These are phyloP conservation scores for Mallotus nudiflorus DNA, from an alignment of 345 rosid genomes.

Conservation along the genomic window DNA sequence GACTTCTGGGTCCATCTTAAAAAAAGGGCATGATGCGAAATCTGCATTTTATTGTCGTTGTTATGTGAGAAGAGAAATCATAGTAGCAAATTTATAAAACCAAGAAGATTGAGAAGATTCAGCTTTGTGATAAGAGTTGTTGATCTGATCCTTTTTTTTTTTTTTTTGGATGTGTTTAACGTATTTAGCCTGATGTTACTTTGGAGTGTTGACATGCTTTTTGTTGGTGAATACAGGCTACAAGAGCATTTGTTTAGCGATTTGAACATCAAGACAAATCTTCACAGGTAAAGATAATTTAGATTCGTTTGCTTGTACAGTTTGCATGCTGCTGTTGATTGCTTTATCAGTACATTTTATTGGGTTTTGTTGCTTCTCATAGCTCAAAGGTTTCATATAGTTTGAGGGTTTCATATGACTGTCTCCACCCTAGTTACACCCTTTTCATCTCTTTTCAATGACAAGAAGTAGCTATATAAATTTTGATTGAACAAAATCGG, in stretches of 20 bases:
- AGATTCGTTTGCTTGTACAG: not conserved
- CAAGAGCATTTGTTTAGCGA: slow-evolving; percentile 38
- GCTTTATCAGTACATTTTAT: slow-evolving; percentile 5
- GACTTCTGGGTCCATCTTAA: no score
- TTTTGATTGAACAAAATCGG: no score
- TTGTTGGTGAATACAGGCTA: slow-evolving; percentile 38
- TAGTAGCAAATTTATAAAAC: no score
- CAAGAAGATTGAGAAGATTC: no score
- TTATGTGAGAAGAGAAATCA: no score
- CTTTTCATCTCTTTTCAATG: not conserved
- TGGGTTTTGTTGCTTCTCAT: slow-evolving; percentile 6
- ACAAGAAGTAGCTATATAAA: no score
- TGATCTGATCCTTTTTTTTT: not conserved
- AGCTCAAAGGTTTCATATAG: no score
- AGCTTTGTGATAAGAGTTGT: slow-evolving; percentile 44
- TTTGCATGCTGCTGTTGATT: not conserved
- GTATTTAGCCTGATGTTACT: not conserved
- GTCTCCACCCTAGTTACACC: not conserved
- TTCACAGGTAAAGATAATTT: slow-evolving; percentile 43
- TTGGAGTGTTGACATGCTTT: slow-evolving; percentile 12
- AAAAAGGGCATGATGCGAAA: no score
- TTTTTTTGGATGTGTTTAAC: not conserved
- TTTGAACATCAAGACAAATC: slow-evolving; percentile 48
- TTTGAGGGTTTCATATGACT: not conserved
- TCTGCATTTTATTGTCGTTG: no score